Evolutionary conservation across 768 basidiomycete species (phyloP), one percentile per base, ranked within the genome.

Genomic region (Boletellus ananiceps): DNA sequence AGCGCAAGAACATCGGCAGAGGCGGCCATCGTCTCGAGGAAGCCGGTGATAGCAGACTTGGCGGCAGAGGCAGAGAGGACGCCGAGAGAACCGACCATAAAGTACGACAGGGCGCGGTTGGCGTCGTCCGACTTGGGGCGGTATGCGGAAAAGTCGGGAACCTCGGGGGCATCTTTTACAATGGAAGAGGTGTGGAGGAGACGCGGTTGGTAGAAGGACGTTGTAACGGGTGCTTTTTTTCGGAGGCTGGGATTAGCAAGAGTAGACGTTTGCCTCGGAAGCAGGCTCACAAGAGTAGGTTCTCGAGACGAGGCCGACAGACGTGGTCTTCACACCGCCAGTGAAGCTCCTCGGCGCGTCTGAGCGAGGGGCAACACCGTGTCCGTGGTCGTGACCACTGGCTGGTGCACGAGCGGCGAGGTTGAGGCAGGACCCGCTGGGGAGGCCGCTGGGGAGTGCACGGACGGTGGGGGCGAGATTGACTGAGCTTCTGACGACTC

Each of bases 1-100:
- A 98, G 79, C 43, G 96, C 96, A 60, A 98, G 84, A 46, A 99
- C 95, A 66, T 99, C 96, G 32, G 95, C 93, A 34, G 93, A 95
- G 19, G 96, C 96, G 45, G 91, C 80, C 93, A 99, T 95, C 55
- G 92, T 93, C 64, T 86, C 82, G 52, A 99, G 77, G 74, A 98
- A 94, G 70, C 95, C 94, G 53, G 90, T 82, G 57, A 98, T 84
- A 58, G 86, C 83, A 29, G 92, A 91, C 74, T 98, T 95, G 60
- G 94, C 94, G 51, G 83, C 91, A 16, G 92, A 92, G 47, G 95
- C 96, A 55, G 91, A 85, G 69, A 99, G 81, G 62, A 96, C 80
- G 64, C 96, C 96, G 62, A 97, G 79, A 36, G 92, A 79, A 61
- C 92, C 89, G 55, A 92, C 82, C 86, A 93, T 88, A 71, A 93